Base-by-base conservation (phyloP, 768 basidiomycete genomes). In the Pholiota molesta region DNA sequence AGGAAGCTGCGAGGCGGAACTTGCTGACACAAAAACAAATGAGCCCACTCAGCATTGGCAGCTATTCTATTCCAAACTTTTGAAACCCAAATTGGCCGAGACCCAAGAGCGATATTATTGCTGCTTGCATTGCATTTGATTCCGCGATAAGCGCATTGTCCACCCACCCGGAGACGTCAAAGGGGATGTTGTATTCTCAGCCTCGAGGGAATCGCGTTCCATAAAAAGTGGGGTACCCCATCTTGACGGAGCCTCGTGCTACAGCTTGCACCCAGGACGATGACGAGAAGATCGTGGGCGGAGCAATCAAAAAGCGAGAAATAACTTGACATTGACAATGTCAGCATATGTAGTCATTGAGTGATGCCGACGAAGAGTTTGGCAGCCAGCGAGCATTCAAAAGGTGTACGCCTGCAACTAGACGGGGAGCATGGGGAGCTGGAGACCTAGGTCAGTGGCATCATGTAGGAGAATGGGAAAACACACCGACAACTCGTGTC, bases 161-260 rank as follows among this genome's bases (percentile, higher is more conserved):
- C 21, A 49, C 47, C 23, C 47, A 49, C 47, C 23, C 47, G 47
- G 47, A 13, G 47, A 49, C 23, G 23, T 49, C 47, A 49, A 49
- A 21, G 47, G 21, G 47, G 23, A 49, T 49, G 14, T 6, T 26
- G 2, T 49, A 49, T 49, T 49, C 47, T 49, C 47, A 49, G 47
- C 47, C 47, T 49, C 23, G 47, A 49, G 47, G 47, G 47, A 49
- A 49, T 49, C 47, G 47, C 47, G 47, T 49, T 49, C 47, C 19
- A 49, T 49, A 49, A 49, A 37, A 49, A 49, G 47, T 49, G 47
- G 47, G 47, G 47, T 49, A 26, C 47, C 23, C 42, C 47, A 1
- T 49, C 47, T 49, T 49, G 47, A 49, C 47, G 23, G 47, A 26
- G 47, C 47, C 47, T 49, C 42, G 42, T 44, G 42, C n/a, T 44